These are phyloP conservation scores for Candida tunisiensis DNA, from an alignment of 1,139 yeast genomes.

Conservation along the genomic window DNA sequence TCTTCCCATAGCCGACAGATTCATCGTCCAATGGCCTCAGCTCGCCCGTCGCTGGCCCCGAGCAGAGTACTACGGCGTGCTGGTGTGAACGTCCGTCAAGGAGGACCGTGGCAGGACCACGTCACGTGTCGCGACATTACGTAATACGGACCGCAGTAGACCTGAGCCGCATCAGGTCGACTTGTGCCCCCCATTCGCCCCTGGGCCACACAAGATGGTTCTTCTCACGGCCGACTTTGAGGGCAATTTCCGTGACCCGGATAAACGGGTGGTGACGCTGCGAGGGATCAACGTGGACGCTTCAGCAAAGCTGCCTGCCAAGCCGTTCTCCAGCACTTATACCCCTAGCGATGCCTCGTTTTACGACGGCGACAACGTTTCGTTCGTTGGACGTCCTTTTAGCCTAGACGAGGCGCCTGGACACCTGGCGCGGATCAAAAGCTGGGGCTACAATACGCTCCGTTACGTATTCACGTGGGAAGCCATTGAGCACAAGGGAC, in stretches of 20 bases:
- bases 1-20: constrained; percentile 54
- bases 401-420: constrained; percentile 40
- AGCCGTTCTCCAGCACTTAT: constrained; percentile 26
- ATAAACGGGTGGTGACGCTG: constrained; percentile 41
- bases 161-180: too few species aligned
- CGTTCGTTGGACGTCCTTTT: constrained; percentile 67
- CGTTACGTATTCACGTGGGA: constrained; percentile 79
- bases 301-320: constrained; percentile 48
- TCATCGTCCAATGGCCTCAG: constrained; percentile 83
- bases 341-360: constrained; percentile 1
- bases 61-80: constrained; percentile 62
- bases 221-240: too few species aligned
- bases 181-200: too few species aligned
- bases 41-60: constrained; percentile 36
- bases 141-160: too few species aligned
- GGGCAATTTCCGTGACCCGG: constrained; percentile 31
- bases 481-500: constrained; percentile 75
- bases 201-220: too few species aligned
- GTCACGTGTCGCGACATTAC: too few species aligned
- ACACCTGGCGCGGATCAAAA: constrained; percentile 50
- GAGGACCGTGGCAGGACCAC: too few species aligned
- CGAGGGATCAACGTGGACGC: constrained; percentile 77
- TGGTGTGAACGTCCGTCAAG: constrained; percentile 26
- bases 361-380: constrained; percentile 47
- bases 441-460: constrained; percentile 69